phyloP scores from a whole-genome alignment of 345 rosid genomes.

The Salix koriyanagi region DNA sequence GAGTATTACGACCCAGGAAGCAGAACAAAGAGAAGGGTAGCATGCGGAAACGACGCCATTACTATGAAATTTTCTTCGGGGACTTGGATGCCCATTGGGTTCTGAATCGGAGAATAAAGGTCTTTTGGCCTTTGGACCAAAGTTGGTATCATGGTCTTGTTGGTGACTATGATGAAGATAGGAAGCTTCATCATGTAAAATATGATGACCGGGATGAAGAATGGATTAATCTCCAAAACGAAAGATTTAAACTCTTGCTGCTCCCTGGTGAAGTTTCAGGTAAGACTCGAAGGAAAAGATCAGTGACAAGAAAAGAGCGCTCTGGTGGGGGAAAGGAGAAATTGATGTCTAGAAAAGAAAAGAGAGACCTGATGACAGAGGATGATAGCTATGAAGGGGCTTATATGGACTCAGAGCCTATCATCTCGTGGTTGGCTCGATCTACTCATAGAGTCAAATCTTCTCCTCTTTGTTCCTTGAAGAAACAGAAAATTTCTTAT shows the following conservation, averaged over 20 bases:
- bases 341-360: constrained; percentile 33
- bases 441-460: constrained; percentile 54
- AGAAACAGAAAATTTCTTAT: constrained; percentile 48
- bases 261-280: constrained; percentile 77
- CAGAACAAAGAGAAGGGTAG: constrained; percentile 48
- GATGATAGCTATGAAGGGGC: constrained; percentile 50
- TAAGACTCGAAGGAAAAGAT: constrained; percentile 41
- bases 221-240: constrained; percentile 79
- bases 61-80: constrained; percentile 62
- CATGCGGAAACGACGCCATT: constrained; percentile 74
- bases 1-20: constrained; percentile 72
- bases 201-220: constrained; percentile 99
- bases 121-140: constrained; percentile 95
- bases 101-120: constrained; percentile 67
- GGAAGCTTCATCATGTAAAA: constrained; percentile 79
- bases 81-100: constrained; percentile 76
- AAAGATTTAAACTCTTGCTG: constrained; percentile 79
- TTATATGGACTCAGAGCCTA: constrained; percentile 79
- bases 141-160: constrained; percentile 87
- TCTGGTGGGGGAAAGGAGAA: constrained; percentile 34
- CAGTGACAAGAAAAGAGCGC: constrained; percentile 32
- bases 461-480: constrained; percentile 42
- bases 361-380: constrained; percentile 34
- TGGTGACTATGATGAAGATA: constrained; percentile 62
- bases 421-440: constrained; percentile 85